Conservation (phyloP, 257 asterid species). For the Leptodermis oblonga region DNA sequence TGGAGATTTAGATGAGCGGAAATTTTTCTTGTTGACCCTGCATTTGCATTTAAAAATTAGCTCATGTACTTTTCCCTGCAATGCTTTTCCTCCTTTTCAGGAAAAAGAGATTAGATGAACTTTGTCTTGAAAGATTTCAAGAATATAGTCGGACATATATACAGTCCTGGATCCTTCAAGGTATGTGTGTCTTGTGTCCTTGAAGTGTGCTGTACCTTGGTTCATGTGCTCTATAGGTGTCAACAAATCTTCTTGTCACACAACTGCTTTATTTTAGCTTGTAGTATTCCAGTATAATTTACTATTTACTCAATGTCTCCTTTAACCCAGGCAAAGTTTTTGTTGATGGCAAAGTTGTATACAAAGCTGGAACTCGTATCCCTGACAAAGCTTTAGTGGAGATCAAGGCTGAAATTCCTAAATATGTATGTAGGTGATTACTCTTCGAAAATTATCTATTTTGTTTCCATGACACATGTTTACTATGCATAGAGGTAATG, state of each 20-base stretch:
- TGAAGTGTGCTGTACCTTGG: slow-evolving; percentile 8
- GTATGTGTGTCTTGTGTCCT: slow-evolving; percentile 35
- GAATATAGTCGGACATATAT: slow-evolving; percentile 83
- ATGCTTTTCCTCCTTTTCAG: slow-evolving; percentile 30
- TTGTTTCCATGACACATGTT: neutral
- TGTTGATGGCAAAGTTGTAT: slow-evolving; percentile 86
- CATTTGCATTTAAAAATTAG: neutral
- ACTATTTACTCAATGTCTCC: neutral
- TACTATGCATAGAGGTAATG: neutral
- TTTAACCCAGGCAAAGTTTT: slow-evolving; percentile 70
- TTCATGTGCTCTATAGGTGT: neutral
- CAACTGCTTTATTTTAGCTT: neutral
- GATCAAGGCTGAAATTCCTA: slow-evolving; percentile 93
- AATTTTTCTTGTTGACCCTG: neutral
- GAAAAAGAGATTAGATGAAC: slow-evolving; percentile 88
- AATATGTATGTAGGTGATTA: slow-evolving; percentile 99
- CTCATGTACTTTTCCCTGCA: neutral
- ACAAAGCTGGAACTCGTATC: slow-evolving; percentile 86
- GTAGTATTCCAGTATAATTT: neutral
- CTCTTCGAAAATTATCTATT: slow-evolving; percentile 26
- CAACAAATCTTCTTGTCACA: slow-evolving; percentile 4
- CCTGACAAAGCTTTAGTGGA: slow-evolving; percentile 80
- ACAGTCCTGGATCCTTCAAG: slow-evolving; percentile 96
- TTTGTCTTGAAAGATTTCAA: slow-evolving; percentile 82
- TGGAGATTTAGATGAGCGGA: neutral